Evolutionary conservation across 176 grass and related monocot species (phyloP), one percentile per base, ranked within the genome.

Genomic region (Urochloa ruziziensis): DNA sequence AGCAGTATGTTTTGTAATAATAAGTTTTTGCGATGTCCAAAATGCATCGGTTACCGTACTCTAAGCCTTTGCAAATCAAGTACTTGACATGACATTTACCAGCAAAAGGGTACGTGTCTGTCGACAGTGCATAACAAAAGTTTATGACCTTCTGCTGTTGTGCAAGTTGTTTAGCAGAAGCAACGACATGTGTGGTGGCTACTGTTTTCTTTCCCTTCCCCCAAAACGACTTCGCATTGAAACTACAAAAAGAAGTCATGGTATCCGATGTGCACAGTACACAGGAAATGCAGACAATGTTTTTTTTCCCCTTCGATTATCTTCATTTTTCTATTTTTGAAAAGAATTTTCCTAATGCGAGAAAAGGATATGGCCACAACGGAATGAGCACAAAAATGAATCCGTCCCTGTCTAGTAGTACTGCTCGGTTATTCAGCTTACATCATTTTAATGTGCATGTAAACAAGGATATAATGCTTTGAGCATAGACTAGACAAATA

Each of bases 21-120:
- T 40, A 39, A 67, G 19, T 67, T 36, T n/a, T 40, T 17, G 21
- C 24, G 16, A 70, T 28, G 14, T 46, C 67, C 2, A 15, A 3
- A 70, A 6, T 7, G 16, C 63, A 21, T 66, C 3, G 63, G 2
- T 46, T 3, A 13, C 8, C 10, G 65, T 67, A 10, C 1, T 37
- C 36, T 40, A 40, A 40, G 37, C 2, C n/a, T n/a, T 16, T 7
- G 39, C 11, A n/a, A n/a, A 19, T 74, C 18, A 19, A 33, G 6
- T 21, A 33, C 49, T 28, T 62, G 75, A 63, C 28, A 23, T 79
- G 76, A 79, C 59, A 48, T 79, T n/a, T 64, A 47, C 36, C 36
- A 61, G 16, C 7, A 19, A 52, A 21, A 8, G 15, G 1, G 46
- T 4, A 19, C 70, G 33, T 52, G 28, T n/a, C n/a, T 52, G 46